Conservation (phyloP, 352 stramenopile genomes). For the Globisporangium rhizosaccharum region DNA sequence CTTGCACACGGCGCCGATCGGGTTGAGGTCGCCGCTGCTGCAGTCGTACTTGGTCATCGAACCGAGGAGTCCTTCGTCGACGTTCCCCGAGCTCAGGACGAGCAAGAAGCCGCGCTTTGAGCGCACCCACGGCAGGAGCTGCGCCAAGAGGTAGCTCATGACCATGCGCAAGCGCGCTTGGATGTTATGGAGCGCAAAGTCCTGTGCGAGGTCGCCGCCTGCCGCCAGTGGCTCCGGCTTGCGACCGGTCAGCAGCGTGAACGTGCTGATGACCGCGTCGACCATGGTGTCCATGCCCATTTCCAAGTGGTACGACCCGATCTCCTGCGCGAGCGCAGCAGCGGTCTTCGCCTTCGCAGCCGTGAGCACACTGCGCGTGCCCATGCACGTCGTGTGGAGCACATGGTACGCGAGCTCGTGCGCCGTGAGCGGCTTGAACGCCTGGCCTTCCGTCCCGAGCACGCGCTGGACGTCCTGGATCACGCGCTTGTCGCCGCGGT, state of each 20-base stretch:
- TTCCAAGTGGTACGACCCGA: constrained; percentile 94
- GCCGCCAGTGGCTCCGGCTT: constrained; percentile 88
- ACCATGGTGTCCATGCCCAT: constrained; percentile 97
- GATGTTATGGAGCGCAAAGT: constrained; percentile 98
- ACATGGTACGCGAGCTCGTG: constrained; percentile 90
- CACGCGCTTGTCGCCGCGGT: constrained; percentile 68
- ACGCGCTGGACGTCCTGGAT: constrained; percentile 85
- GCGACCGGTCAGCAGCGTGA: constrained; percentile 78
- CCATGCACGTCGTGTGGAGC: constrained; percentile 98
- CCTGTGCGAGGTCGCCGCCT: constrained; percentile 91
- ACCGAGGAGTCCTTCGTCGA: constrained; percentile 96
- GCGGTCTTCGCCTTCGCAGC: constrained; percentile 88
- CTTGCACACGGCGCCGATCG: constrained; percentile 96
- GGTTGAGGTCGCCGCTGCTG: constrained; percentile 97
- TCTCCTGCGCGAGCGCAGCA: constrained; percentile 81
- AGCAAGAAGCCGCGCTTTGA: constrained; percentile 93
- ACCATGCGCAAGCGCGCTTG: constrained; percentile 98
- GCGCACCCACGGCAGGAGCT: constrained; percentile 97
- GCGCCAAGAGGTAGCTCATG: constrained; percentile 95
- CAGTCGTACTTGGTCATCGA: constrained; percentile 99
- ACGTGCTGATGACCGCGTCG: constrained; percentile 75
- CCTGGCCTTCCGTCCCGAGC: constrained; percentile 42
- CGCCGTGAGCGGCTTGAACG: constrained; percentile 63
- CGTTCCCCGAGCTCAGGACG: constrained; percentile 97
- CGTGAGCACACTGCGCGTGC: constrained; percentile 94